A percentile compares a stretch with the other conserved stretches of the same genome.
phyloP scores from a whole-genome alignment of 169 alveolate genomes.

The Cryptosporidium xiaoi region DNA sequence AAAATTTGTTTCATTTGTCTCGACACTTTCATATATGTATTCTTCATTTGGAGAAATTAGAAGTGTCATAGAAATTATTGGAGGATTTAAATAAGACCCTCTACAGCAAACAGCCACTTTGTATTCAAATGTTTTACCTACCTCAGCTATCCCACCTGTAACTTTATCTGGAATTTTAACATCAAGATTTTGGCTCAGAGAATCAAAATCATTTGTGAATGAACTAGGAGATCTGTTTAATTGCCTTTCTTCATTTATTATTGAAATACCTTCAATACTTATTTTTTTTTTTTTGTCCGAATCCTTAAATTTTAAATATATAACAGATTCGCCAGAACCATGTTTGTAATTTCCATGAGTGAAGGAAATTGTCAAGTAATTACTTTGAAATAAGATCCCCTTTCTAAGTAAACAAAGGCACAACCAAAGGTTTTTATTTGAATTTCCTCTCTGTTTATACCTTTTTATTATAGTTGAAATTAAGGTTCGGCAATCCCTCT shows the following conservation, averaged over 20 bases:
- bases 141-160: background rate
- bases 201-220: constrained; percentile 17
- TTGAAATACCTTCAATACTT: constrained; percentile 8
- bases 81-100: constrained; percentile 65
- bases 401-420: constrained; percentile 27
- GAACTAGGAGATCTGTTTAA: constrained; percentile 4
- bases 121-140: constrained; percentile 14
- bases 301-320: constrained; percentile 8
- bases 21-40: background rate
- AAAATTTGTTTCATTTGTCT: background rate
- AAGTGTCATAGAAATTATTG: constrained; percentile 23
- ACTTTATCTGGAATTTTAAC: background rate
- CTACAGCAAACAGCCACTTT: constrained; percentile 12
- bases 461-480: background rate
- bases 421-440: constrained; percentile 32
- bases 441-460: background rate
- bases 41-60: constrained; percentile 14
- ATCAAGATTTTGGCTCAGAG: constrained; percentile 33
- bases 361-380: constrained; percentile 17
- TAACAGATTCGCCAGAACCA: constrained; percentile 36
- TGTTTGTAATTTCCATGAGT: constrained; percentile 36
- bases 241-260: background rate
- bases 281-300: constrained; percentile 5
- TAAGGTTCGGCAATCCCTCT: background rate
- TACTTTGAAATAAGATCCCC: constrained; percentile 32